Base-by-base conservation (phyloP, 139 green algal genomes). In the Nannochloris sp. region DNA sequence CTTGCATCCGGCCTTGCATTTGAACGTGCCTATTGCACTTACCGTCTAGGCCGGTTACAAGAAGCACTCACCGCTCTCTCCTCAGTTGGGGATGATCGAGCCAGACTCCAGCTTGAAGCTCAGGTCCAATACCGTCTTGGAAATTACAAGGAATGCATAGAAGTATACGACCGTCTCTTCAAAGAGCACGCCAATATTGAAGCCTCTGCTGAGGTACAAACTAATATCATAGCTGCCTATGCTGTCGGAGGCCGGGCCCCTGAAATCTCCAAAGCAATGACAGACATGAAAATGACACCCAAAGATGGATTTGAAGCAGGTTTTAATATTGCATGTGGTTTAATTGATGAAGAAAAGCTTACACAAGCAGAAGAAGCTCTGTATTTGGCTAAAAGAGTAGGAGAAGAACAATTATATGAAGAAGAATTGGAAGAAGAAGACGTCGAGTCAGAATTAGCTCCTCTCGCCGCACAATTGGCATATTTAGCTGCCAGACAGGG, bases 21-120 rank as follows among this genome's bases (percentile, higher is more conserved):
- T 61, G 82, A 95, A 61, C 85, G 93, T 83, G 89, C 83, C 0
- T 96, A 96, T 70, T 92, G 86, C 75, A 61, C 90, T 31, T 96
- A 96, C 75, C 80, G 89, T 0, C 29, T 73, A 14, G 81, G 77
- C 29, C 74, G 73, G 61, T 66, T 90, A 48, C 59, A 86, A 19
- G 74, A 88, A 42, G 76, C 83, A 9, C 67, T 88, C 38, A 13
- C 38, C 7, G 56, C 64, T 10, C 46, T 85, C 15, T 2, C 7
- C 7, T 10, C 48, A 10, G 70, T 75, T 31, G 13, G 39, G 7
- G 38, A 37, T 3, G 61, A 75, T 9, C 37, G 60, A n/a, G 59
- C 61, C 29, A 46, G 46, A 19, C 70, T 92, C 53, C 83, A 95
- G 75, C 82, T 96, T 32, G 60, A 82, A 36, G 90, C 83, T 3